Percentiles rank a stretch among this genome's conserved stretches.
Evolutionary conservation across 2,329 filamentous ascomycete species (phyloP).

Genomic region (Aspergillus pseudoterreus): DNA sequence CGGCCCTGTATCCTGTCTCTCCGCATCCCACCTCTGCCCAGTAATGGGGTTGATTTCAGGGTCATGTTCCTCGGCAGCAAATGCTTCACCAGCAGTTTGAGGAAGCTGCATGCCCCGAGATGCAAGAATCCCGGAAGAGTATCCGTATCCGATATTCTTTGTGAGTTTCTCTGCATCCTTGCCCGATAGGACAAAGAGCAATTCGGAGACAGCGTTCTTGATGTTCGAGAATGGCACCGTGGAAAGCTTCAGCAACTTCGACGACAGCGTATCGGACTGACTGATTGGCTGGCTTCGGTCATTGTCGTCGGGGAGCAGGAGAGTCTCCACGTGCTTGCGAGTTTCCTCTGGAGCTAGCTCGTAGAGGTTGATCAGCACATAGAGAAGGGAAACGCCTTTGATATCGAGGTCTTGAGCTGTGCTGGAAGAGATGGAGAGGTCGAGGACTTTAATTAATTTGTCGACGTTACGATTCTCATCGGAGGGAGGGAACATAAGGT

Average conservation of each 20-base stretch:
- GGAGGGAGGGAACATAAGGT: conserved; percentile 63
- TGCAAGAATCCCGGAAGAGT: conserved; percentile 84
- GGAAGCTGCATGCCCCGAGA: conserved; percentile 78
- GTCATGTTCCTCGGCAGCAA: conserved; percentile 32
- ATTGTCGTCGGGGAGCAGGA: conserved; percentile 70
- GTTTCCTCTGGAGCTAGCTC: conserved; percentile 62
- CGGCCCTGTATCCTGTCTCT: conserved; percentile 56
- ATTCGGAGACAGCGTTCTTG: conserved; percentile 67
- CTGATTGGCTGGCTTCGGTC: conserved; percentile 78
- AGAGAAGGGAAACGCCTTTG: conserved; percentile 68
- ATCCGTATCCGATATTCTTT: conserved; percentile 90
- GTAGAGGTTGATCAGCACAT: conserved; percentile 68
- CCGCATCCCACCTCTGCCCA: conserved; percentile 71
- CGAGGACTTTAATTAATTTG: conserved; percentile 67
- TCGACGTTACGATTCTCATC: conserved; percentile 59
- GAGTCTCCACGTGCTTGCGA: conserved; percentile 59
- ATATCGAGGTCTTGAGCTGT: conserved; percentile 68
- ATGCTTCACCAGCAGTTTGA: conserved; percentile 58
- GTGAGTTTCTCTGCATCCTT: conserved; percentile 77
- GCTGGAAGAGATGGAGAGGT: conserved; percentile 62
- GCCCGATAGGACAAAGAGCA: conserved; percentile 84
- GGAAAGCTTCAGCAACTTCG: conserved; percentile 72
- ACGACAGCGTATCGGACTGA: conserved; percentile 67
- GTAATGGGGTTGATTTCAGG: conserved; percentile 73
- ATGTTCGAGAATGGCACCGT: conserved; percentile 71